These are phyloP conservation scores for Tricholoma sp. DNA, from an alignment of 768 basidiomycete genomes.

Conservation along the genomic window DNA sequence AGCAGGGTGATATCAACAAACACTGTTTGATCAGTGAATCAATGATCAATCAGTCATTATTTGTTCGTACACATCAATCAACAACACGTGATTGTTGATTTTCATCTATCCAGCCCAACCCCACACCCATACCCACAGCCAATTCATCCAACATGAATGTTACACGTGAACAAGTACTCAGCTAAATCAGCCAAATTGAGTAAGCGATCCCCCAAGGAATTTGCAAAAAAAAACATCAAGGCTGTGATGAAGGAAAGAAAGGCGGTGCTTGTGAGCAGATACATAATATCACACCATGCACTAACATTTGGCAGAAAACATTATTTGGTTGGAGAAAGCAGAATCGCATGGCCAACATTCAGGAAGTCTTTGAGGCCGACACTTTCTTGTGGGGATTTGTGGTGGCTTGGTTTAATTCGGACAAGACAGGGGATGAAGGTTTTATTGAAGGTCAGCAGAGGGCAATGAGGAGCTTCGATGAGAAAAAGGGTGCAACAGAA, in stretches of 20 bases:
- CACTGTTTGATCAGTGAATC: no score
- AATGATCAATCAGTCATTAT: no score
- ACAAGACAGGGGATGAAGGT: background rate
- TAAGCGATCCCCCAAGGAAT: background rate
- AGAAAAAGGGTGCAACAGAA: background rate
- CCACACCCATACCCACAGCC: background rate
- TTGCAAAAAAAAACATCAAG: background rate
- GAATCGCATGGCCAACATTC: background rate
- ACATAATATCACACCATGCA: no score
- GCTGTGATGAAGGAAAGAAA: background rate
- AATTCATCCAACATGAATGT: background rate
- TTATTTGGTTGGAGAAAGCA: background rate
- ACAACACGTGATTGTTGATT: background rate
- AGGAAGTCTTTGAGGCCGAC: background rate
- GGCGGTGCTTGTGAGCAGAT: no score
- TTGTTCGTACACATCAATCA: no score
- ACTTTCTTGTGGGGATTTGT: background rate
- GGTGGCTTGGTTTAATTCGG: background rate
- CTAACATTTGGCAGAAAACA: no score
- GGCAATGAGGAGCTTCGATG: background rate
- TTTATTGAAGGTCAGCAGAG: background rate
- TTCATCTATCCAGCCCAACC: no score
- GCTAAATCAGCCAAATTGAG: background rate
- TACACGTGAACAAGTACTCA: background rate
- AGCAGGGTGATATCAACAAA: no score